phyloP scores from a whole-genome alignment of 176 grass and related monocot genomes.

The Melocanna baccifera region DNA sequence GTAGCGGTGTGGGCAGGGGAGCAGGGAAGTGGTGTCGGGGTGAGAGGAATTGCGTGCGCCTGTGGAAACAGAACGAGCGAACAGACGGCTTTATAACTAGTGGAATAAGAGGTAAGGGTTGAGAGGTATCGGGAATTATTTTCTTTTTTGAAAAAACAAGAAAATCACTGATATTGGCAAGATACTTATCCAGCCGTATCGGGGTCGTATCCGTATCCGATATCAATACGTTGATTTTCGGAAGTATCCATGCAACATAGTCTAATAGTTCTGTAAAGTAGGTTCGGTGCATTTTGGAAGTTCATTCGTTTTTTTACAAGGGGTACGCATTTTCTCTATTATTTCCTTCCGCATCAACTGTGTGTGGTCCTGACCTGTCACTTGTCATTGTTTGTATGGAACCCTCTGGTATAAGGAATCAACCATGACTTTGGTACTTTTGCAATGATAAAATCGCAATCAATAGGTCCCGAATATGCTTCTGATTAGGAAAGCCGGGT shows the following conservation, averaged over 20 bases:
- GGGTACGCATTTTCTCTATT: neutral
- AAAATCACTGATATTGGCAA: too few species aligned
- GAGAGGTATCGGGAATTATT: too few species aligned
- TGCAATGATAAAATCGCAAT: conserved; percentile 48
- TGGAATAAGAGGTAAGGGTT: too few species aligned
- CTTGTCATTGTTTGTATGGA: conserved; percentile 35
- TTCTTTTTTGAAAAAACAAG: too few species aligned
- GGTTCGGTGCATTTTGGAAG: neutral
- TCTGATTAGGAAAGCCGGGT: neutral
- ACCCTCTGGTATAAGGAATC: conserved; percentile 2
- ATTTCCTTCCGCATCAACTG: conserved; percentile 15
- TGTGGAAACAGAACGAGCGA: too few species aligned
- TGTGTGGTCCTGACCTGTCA: conserved; percentile 26
- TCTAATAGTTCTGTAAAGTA: neutral
- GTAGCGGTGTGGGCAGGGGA: too few species aligned
- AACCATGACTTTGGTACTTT: conserved; percentile 36
- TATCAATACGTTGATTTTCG: too few species aligned
- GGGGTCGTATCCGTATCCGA: too few species aligned
- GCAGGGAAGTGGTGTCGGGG: too few species aligned
- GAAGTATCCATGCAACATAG: neutral
- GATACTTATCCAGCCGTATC: too few species aligned
- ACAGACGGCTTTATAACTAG: too few species aligned
- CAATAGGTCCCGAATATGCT: conserved; percentile 12
- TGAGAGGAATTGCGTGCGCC: too few species aligned
- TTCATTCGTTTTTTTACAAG: neutral